A percentile compares a stretch with the other conserved stretches of the same genome.
Evolutionary conservation across 768 basidiomycete species (phyloP).

Genomic region (Xerocomus brunneocitrinus): DNA sequence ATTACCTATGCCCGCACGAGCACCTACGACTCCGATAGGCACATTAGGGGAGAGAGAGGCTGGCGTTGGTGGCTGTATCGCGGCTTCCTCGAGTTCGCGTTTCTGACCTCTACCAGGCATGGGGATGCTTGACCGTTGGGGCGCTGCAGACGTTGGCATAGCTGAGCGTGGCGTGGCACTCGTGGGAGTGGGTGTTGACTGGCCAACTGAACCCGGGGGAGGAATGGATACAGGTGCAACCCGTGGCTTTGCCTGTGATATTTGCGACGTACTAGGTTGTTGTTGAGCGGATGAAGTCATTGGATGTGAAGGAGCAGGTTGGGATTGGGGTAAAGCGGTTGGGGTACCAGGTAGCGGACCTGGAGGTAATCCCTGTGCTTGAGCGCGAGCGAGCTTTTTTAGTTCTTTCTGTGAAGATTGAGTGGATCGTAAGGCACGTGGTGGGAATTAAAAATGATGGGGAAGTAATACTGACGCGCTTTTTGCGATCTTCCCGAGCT

Average conservation of each 20-base stretch:
- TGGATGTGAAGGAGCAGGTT: slow-evolving; percentile 23
- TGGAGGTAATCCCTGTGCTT: slow-evolving; percentile 30
- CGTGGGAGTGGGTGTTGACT: slow-evolving; percentile 31
- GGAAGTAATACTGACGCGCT: slow-evolving; percentile 49
- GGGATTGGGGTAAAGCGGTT: slow-evolving; percentile 33
- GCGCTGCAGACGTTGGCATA: slow-evolving; percentile 22
- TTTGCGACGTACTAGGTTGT: slow-evolving; percentile 16
- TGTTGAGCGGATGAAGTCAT: slow-evolving; percentile 22
- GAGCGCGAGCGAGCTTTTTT: slow-evolving; percentile 61
- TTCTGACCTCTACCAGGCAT: slow-evolving; percentile 29
- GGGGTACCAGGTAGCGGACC: slow-evolving; percentile 22
- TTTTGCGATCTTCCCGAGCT: slow-evolving; percentile 73
- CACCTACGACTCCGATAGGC: slow-evolving; percentile 37
- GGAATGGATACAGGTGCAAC: slow-evolving; percentile 33
- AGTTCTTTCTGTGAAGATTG: slow-evolving; percentile 55
- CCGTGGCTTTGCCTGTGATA: slow-evolving; percentile 22
- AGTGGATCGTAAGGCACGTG: slow-evolving; percentile 10
- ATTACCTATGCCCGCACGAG: slow-evolving; percentile 54
- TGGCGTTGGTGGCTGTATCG: slow-evolving; percentile 21
- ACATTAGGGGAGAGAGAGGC: slow-evolving; percentile 20
- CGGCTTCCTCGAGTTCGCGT: slow-evolving; percentile 29
- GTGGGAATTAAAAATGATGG: slow-evolving; percentile 1
- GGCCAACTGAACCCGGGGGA: slow-evolving; percentile 21
- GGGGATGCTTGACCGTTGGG: slow-evolving; percentile 17
- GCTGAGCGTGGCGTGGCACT: slow-evolving; percentile 30